phyloP scores from a whole-genome alignment of 148 eudicot species.

The Amaranthus palmeri region DNA sequence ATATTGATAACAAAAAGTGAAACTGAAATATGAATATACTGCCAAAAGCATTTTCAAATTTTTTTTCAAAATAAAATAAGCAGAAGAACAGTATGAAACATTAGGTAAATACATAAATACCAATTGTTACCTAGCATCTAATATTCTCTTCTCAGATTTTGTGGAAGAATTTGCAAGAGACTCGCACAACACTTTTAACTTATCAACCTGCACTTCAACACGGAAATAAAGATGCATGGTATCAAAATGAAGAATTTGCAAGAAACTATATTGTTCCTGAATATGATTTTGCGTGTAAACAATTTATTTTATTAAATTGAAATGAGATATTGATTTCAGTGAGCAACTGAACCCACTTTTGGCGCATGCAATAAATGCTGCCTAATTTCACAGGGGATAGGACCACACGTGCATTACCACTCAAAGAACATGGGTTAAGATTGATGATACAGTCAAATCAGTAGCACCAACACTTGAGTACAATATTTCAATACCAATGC shows the following conservation, averaged over 20 bases:
- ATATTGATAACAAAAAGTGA: not conserved
- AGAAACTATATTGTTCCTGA: not conserved
- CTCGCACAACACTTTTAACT: slow-evolving; percentile 82
- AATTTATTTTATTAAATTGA: not conserved
- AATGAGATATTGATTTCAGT: not conserved
- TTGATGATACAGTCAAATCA: too few species aligned
- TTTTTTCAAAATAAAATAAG: not conserved
- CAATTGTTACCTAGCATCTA: slow-evolving; percentile 65
- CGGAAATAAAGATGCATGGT: not conserved
- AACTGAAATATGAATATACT: not conserved
- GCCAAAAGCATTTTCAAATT: not conserved
- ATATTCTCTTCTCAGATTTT: slow-evolving; percentile 85
- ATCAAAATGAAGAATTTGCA: not conserved
- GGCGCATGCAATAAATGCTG: not conserved
- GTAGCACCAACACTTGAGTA: too few species aligned
- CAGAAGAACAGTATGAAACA: not conserved
- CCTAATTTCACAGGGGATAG: too few species aligned
- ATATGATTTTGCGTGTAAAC: not conserved
- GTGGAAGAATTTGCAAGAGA: slow-evolving; percentile 77
- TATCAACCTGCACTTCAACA: slow-evolving; percentile 60
- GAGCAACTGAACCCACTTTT: not conserved
- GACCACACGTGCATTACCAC: too few species aligned
- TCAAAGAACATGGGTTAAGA: too few species aligned
- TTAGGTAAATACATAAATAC: slow-evolving; percentile 2
- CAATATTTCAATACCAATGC: too few species aligned